Evolutionary conservation across 768 basidiomycete genomes (phyloP).

Genomic region (Holtermanniella nyarrowii): DNA sequence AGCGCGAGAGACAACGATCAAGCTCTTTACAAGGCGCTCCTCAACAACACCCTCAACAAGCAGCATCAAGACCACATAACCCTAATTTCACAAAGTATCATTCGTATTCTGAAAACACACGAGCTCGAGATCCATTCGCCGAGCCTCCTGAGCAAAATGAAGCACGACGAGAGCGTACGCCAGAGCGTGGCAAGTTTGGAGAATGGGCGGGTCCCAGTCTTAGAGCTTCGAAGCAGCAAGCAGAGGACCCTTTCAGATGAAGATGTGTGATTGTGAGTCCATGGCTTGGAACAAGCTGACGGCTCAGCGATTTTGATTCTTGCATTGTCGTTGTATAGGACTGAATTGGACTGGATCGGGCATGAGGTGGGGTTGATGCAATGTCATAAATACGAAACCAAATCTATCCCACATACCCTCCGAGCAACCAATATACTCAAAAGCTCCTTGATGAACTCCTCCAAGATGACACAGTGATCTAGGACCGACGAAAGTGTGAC

Average conservation of each 20-base stretch:
- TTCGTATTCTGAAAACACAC: neutral
- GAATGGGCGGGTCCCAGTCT: neutral
- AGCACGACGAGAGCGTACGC: neutral
- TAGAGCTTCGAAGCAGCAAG: neutral
- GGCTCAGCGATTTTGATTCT: too few species aligned
- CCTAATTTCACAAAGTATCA: neutral
- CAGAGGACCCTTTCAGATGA: neutral
- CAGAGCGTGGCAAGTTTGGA: neutral
- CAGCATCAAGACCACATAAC: neutral
- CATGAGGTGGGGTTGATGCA: neutral
- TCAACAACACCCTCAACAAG: neutral
- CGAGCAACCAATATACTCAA: conserved; percentile 25
- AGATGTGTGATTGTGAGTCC: too few species aligned
- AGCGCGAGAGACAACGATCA: neutral
- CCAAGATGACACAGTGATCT: conserved; percentile 88
- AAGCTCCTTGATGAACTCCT: conserved; percentile 84
- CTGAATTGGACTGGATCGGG: neutral
- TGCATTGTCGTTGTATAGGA: neutral
- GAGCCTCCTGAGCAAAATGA: neutral
- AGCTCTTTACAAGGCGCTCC: neutral
- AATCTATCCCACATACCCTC: conserved; percentile 29
- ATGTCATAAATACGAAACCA: conserved; percentile 8
- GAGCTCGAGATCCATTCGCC: neutral
- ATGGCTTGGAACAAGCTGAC: too few species aligned
- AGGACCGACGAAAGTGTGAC: conserved; percentile 73